Conservation (phyloP, 2,329 filamentous ascomycete genomes). For the Nigrograna mackinnonii region DNA sequence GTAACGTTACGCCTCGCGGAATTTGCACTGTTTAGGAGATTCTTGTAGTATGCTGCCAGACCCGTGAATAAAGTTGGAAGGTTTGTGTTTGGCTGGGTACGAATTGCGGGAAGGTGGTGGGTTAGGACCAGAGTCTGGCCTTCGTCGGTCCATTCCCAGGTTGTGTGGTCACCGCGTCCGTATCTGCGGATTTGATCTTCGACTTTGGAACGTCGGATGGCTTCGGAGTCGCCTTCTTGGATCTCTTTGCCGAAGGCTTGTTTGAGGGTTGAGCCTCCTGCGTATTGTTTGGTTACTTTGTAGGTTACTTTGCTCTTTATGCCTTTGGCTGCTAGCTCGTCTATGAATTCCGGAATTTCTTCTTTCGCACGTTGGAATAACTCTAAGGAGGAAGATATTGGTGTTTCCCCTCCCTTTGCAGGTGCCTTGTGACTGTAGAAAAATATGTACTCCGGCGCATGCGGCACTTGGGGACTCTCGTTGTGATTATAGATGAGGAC, state of each 20-base stretch:
- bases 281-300: slow-evolving; percentile 48
- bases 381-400: slow-evolving; percentile 54
- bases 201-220: slow-evolving; percentile 47
- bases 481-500: slow-evolving; percentile 57
- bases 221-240: slow-evolving; percentile 48
- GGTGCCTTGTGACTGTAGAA: slow-evolving; percentile 51
- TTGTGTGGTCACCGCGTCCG: slow-evolving; percentile 49
- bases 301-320: slow-evolving; percentile 43
- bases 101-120: slow-evolving; percentile 51
- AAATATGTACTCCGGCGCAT: slow-evolving; percentile 57
- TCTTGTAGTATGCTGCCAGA: slow-evolving; percentile 51
- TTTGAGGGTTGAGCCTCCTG: slow-evolving; percentile 51
- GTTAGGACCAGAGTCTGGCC: slow-evolving; percentile 43
- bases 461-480: slow-evolving; percentile 55
- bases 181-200: slow-evolving; percentile 55
- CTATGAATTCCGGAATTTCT: slow-evolving; percentile 53
- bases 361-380: slow-evolving; percentile 49
- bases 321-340: slow-evolving; percentile 48
- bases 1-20: slow-evolving; percentile 10
- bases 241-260: slow-evolving; percentile 54
- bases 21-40: slow-evolving; percentile 12
- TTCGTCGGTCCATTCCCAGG: slow-evolving; percentile 54
- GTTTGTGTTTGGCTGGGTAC: slow-evolving; percentile 51
- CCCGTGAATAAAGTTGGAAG: slow-evolving; percentile 53
- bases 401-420: slow-evolving; percentile 44